Base-by-base conservation (phyloP, 2,329 filamentous ascomycete genomes). In the Anthostomella pinea region DNA sequence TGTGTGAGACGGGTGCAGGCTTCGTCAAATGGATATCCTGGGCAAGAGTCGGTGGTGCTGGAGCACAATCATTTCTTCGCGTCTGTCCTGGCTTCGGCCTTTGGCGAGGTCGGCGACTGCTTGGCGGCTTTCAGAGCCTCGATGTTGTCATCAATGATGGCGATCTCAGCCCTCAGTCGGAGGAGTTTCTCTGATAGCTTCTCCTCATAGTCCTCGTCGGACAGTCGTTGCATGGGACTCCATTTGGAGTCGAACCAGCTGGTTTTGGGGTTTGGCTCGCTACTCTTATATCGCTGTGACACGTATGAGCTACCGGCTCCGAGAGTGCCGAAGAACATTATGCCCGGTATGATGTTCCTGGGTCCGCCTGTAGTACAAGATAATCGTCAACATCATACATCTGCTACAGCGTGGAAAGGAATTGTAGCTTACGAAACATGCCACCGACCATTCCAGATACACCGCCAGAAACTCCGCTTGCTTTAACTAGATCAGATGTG, bases 141-240 rank as follows among this genome's bases (percentile, higher is more conserved):
- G 46, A 93, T 85, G 54, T 76, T 81, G 31, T 93, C 87, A 52
- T 93, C 85, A n/a, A 91, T 66, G 13, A 93, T 58, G 1, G 86
- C 78, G 53, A 93, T 85, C 49, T 91, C 84, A 3, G 80, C 85
- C 48, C 93, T 81, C 4, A 91, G 64, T 39, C 70, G 73, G 21
- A 91, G 64, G 13, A 90, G 59, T 62, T 81, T 87, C 56, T 90
- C 84, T 45, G 76, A 68, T 35, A 93, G 65, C 56, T 87, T 80
- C 3, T 69, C 64, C 43, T 77, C 75, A 53, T 93, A 93, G 40
- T 91, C 79, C 29, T 81, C 70, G 52, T 93, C 82, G 0, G 78
- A 78, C 14, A 94, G 63, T 2, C 71, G 70, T 43, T 72, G 83
- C 53, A 93, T 66, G 0, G 86, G 87, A 51, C 81, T 85, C 79